Evolutionary conservation across 441 rosid species (phyloP), one percentile per base, ranked within the genome.

Genomic region (Capsella rubella): DNA sequence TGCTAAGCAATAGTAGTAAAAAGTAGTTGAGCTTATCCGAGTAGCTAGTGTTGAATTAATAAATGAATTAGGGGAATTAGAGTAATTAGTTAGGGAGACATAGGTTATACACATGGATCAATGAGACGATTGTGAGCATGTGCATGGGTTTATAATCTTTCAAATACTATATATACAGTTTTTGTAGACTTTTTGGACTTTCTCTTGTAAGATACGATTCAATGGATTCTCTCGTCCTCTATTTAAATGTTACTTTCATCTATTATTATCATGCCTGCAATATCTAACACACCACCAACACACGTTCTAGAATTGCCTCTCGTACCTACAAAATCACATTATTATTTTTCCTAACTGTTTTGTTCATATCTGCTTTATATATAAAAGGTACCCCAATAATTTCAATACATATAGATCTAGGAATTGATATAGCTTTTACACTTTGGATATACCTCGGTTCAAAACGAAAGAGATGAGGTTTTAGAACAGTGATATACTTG

Each of bases 41-140:
- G 25, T 21, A 21, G 25, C 42, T 14, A 52, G 12, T 34, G 7
- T 34, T 21, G 16, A 66, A 35, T 65, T 58, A 42, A 61, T 29
- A 57, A 64, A 71, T 71, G 42, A 40, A 59, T 6, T 64, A 71
- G 61, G 54, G 42, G 56, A 71, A 21, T 45, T 78, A 77, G 80
- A 67, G 69, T 71, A 65, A 53, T 70, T 64, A 27, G 57, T 70
- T 64, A 27, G 57, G 46, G 18, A 21, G 37, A 9, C 16, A 18
- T 66, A 78, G 81, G 73, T 39, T 71, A 11, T 51, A 78, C 81
- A 78, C 69, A 60, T 78, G 81, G 81, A 59, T 78, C 77, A 72
- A 78, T 72, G 46, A 72, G 47, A 72, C 5, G 74, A 78, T 4
- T 60, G 70, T 1, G 60, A 59, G 80, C 80, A 77, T 72, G 77